These are phyloP conservation scores for Daldinia sp. DNA, from an alignment of 2,329 filamentous ascomycete genomes.

Conservation along the genomic window DNA sequence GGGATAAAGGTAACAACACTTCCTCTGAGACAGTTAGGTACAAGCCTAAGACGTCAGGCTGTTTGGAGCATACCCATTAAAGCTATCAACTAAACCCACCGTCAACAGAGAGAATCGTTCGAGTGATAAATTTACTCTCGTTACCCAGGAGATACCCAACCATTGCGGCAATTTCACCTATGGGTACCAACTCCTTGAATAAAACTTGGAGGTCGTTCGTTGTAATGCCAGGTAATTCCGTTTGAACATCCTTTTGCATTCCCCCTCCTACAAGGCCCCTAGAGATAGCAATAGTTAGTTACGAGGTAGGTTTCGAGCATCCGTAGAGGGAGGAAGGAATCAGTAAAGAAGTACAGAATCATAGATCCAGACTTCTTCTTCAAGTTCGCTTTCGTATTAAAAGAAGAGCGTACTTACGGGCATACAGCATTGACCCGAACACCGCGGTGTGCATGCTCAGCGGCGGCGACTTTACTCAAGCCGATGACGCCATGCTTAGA, in stretches of 20 bases:
- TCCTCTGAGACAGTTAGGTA: neutral
- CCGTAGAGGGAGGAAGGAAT: too few relatives aligned
- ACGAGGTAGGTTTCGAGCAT: too few relatives aligned
- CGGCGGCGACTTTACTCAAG: slow-evolving; percentile 49
- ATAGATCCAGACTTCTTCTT: neutral
- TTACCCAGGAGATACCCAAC: slow-evolving; percentile 52
- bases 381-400: neutral
- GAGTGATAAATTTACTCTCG: slow-evolving; percentile 51
- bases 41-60: neutral
- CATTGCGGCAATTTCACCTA: slow-evolving; percentile 48
- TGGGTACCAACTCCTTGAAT: slow-evolving; percentile 47
- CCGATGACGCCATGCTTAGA: slow-evolving; percentile 53
- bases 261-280: slow-evolving; percentile 32
- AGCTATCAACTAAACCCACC: slow-evolving; percentile 43
- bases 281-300: neutral
- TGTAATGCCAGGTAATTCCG: slow-evolving; percentile 2
- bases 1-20: neutral
- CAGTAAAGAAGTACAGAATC: too few relatives aligned
- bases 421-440: slow-evolving; percentile 48
- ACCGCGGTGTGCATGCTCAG: slow-evolving; percentile 43
- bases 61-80: neutral
- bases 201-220: slow-evolving; percentile 36
- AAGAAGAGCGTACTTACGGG: slow-evolving; percentile 42
- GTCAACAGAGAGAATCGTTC: slow-evolving; percentile 45
- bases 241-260: slow-evolving; percentile 25